Base-by-base conservation (phyloP, 345 rosid genomes). In the Raphanus sativus region DNA sequence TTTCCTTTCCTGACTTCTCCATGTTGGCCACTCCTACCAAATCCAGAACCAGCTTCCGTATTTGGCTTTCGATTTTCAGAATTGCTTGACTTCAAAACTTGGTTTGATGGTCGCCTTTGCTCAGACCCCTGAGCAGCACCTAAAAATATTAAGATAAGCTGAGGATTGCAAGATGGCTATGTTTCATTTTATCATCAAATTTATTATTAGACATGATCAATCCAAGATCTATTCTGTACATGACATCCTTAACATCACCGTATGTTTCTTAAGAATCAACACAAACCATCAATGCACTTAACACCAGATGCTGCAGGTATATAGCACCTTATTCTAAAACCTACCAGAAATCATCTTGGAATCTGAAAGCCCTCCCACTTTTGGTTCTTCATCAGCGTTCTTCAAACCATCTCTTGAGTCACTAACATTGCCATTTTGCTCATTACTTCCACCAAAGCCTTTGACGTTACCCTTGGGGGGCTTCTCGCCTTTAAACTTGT, bases 381-480 rank as follows among this genome's bases (percentile, higher is more conserved):
- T 56, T 21, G 1, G 52, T 24, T 61, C 61, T 68, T 81, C 78
- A 55, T 65, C 79, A 50, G 38, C 30, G 34, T 65, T 75, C 29
- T 67, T 63, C 34, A 33, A 69, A 21, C 21, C 65, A 30, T 69
- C 11, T 74, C 17, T 4, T 13, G 34, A 21, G 1, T 69, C 71
- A 62, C 52, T 11, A 69, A n/a, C 79, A 30, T 17, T 52, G 21
- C 74, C 74, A 79, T 78, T 67, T 28, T 26, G 7, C 64, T 25
- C 69, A 32, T 45, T 66, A 75, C 68, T 71, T 69, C 85, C 85
- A 5, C 81, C 67, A 73, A 93, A 91, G 4, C 93, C 97, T 81
- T 80, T 86, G 1, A 62, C 84, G 48, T 60, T 70, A 69, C 82
- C 42, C 5, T 0, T 48, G 0, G 80, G 68, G 1, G 83, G 83